A percentile compares a stretch with the other conserved stretches of the same genome.
These are phyloP conservation scores for Canariomyces notabilis DNA, from an alignment of 2,329 filamentous ascomycete species.

Conservation along the genomic window DNA sequence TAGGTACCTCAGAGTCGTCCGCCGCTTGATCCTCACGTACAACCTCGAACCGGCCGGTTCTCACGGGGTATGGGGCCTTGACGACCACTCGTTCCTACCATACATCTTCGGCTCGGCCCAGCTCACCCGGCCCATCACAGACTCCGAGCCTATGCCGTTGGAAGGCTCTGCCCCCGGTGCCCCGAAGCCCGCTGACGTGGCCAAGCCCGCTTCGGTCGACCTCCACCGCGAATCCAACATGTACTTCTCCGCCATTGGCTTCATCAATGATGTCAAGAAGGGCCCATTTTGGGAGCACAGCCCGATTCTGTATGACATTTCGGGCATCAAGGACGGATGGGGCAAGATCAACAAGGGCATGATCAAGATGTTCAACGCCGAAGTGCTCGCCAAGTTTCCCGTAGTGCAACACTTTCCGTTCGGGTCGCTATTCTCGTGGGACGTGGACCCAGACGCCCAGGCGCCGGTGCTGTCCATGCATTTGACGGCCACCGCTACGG, in stretches of 20 bases:
- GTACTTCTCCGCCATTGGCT: constrained; percentile 94
- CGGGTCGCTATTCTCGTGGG: constrained; percentile 75
- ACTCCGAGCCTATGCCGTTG: constrained; percentile 59
- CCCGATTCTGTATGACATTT: constrained; percentile 90
- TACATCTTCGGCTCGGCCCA: constrained; percentile 97
- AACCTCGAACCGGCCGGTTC: constrained; percentile 92
- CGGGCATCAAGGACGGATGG: constrained; percentile 88
- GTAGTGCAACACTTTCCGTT: constrained; percentile 96
- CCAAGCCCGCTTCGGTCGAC: constrained; percentile 59
- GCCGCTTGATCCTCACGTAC: constrained; percentile 81
- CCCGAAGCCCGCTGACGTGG: constrained; percentile 66
- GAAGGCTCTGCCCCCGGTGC: constrained; percentile 72
- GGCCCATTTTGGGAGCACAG: constrained; percentile 98
- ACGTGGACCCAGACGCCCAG: constrained; percentile 57
- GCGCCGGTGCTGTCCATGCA: constrained; percentile 49
- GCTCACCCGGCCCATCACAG: constrained; percentile 66
- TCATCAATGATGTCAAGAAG: constrained; percentile 95
- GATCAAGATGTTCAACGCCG: constrained; percentile 99
- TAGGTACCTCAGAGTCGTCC: constrained; percentile 75
- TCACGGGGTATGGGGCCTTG: constrained; percentile 97
- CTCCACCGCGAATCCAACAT: constrained; percentile 65
- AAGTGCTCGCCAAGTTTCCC: constrained; percentile 93
- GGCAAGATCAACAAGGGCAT: constrained; percentile 99
- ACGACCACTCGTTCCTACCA: constrained; percentile 89
- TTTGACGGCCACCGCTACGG: constrained; percentile 48